These are phyloP conservation scores for Debaryomyces udenii DNA, from an alignment of 1,139 yeast genomes.

Conservation along the genomic window DNA sequence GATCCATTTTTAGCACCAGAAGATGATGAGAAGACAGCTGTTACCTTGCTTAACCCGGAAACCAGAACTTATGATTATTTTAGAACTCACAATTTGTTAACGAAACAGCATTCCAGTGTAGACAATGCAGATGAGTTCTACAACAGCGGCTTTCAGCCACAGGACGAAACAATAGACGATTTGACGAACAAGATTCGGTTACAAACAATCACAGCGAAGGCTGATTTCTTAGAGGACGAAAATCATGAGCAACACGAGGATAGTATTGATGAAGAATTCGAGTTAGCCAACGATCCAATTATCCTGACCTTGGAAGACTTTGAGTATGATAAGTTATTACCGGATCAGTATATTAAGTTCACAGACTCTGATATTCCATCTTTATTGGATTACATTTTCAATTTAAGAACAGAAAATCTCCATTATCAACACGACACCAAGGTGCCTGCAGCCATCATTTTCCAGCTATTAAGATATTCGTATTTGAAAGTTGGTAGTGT, in stretches of 20 bases:
- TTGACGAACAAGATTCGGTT: conserved; percentile 47
- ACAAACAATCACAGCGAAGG: conserved; percentile 45
- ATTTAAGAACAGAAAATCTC: conserved; percentile 33
- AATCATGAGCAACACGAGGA: conserved; percentile 27
- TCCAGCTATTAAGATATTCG: conserved; percentile 68
- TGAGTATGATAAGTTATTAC: conserved; percentile 49
- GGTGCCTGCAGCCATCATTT: conserved; percentile 68
- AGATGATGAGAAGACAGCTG: conserved; percentile 36
- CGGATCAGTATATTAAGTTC: conserved; percentile 57
- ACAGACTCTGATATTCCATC: conserved; percentile 69
- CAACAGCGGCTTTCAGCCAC: conserved; percentile 19
- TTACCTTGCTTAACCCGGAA: conserved; percentile 36
- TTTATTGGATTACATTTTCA: conserved; percentile 58
- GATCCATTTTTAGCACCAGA: conserved; percentile 41
- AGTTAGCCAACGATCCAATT: conserved; percentile 32
- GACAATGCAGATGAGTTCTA: conserved; percentile 22
- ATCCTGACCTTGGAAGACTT: conserved; percentile 39
- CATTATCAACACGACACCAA: conserved; percentile 56
- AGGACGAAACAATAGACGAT: conserved; percentile 44
- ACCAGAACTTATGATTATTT: conserved; percentile 41
- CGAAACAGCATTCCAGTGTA: conserved; percentile 21
- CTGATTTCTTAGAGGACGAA: conserved; percentile 24
- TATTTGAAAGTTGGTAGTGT: conserved; percentile 55
- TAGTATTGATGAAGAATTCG: conserved; percentile 29
- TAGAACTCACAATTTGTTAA: conserved; percentile 42